A percentile compares a stretch with the other conserved stretches of the same genome.
These are phyloP conservation scores for Tremella yokohamensis DNA, from an alignment of 768 basidiomycete species.

Conservation along the genomic window DNA sequence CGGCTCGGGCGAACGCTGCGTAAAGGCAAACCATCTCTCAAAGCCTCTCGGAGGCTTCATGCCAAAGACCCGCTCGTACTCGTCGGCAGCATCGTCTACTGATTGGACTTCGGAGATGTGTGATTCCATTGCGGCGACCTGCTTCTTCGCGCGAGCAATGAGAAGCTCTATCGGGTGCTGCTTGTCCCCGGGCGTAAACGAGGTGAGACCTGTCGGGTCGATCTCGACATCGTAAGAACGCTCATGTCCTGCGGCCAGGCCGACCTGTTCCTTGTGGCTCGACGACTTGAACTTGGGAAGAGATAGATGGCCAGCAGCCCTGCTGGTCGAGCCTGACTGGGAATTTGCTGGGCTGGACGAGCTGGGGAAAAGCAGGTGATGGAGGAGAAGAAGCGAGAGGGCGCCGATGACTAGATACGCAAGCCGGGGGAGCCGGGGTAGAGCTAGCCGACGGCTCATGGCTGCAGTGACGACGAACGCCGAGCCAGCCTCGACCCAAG, in stretches of 20 bases:
- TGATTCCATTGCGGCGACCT: conserved; percentile 19
- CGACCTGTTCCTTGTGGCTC: conserved; percentile 5
- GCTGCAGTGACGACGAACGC: neutral
- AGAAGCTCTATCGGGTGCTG: conserved; percentile 33
- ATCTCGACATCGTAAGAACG: conserved; percentile 6
- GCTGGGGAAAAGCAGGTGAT: conserved; percentile 7
- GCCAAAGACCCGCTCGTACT: conserved; percentile 32
- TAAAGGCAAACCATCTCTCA: conserved; percentile 36
- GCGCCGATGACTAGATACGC: conserved; percentile 1
- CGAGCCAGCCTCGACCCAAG: neutral
- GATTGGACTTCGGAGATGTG: conserved; percentile 21
- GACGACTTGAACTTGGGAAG: neutral
- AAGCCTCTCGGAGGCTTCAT: conserved; percentile 37
- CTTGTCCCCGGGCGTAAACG: conserved; percentile 7
- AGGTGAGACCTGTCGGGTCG: conserved; percentile 21
- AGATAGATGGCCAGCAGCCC: neutral
- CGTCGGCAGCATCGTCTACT: conserved; percentile 32
- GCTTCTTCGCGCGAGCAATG: conserved; percentile 30
- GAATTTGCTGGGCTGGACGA: neutral
- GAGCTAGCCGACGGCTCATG: neutral
- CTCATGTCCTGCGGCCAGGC: conserved; percentile 9
- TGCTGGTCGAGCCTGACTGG: neutral
- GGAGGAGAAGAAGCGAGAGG: conserved; percentile 11
- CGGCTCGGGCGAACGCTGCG: conserved; percentile 17
- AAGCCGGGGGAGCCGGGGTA: neutral